Evolutionary conservation across 495 filamentous ascomycete genomes (phyloP), one percentile per base, ranked within the genome.

Genomic region (Lentithecium fluviatile): DNA sequence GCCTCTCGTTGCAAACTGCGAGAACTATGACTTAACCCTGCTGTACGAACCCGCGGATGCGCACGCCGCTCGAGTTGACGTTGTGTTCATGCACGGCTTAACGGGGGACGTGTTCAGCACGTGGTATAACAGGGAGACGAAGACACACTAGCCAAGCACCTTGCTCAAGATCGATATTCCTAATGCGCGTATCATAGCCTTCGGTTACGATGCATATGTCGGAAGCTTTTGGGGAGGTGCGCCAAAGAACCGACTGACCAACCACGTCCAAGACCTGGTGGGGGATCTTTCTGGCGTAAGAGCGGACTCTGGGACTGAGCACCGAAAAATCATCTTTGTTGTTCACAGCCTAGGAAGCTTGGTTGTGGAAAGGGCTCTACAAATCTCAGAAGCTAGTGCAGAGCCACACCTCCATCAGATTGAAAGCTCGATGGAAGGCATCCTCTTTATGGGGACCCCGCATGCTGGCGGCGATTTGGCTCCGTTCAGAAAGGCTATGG

Each of bases 361-460:
- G 3, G 52, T 66, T 13, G 37, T 26, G 17, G 40, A 66, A 38
- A 15, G 62, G 5, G 63, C 34, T 3, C 25, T 65, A 26, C 26
- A 15, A 20, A n/a, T 55, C 20, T 52, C 34, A 19, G 23, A 29
- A 45, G 45, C 45, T 29, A 54, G 46, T 32, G 25, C 36, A 1
- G 45, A 40, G 47, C 10, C 3, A 24, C 56, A 61, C 38, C 19
- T 60, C 8, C 32, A 32, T 20, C 12, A 52, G 1, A 45, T 67
- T 10, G n/a, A 51, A 20, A 6, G 29, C 19, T 20, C 19, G 10
- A 59, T 48, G 5, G 15, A 29, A 0, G 65, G 42, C 10, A 61
- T 64, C n/a, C 25, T 46, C 23, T 68, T 68, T 60, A 19, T 68
- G 40, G 61, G 60, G 4, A 68, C 65, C 2, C 65, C 65, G 2